Evolutionary conservation across 106 monocot species (phyloP).

Genomic region (Narthecium ossifragum): DNA sequence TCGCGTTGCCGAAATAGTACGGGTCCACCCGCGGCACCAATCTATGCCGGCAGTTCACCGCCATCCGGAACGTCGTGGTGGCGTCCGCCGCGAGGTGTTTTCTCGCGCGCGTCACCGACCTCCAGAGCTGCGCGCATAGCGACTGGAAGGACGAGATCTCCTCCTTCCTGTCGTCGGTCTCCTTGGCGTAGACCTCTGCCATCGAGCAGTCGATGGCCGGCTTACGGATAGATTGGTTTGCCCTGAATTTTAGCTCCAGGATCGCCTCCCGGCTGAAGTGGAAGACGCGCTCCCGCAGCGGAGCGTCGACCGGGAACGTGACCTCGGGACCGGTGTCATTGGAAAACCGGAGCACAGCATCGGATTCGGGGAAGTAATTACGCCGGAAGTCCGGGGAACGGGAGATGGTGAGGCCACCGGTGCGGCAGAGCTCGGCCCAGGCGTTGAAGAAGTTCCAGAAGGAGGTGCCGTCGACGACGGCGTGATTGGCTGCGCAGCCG

Average conservation of each 20-base stretch:
- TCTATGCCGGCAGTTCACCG: slow-evolving; percentile 83
- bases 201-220: background rate
- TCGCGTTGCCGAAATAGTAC: slow-evolving; percentile 89
- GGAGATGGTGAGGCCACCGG: slow-evolving; percentile 19
- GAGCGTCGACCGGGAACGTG: slow-evolving; percentile 44
- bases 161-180: slow-evolving; percentile 20
- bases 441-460: slow-evolving; percentile 94
- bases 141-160: slow-evolving; percentile 80
- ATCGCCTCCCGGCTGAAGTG: slow-evolving; percentile 47
- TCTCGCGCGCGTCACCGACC: slow-evolving; percentile 63
- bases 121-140: slow-evolving; percentile 78
- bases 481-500: slow-evolving; percentile 75
- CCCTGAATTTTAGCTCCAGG: slow-evolving; percentile 45
- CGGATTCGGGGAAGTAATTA: slow-evolving; percentile 64
- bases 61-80: slow-evolving; percentile 60
- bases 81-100: slow-evolving; percentile 23
- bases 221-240: slow-evolving; percentile 12
- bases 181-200: slow-evolving; percentile 34
- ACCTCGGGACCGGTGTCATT: slow-evolving; percentile 34
- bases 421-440: slow-evolving; percentile 77
- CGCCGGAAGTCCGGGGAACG: slow-evolving; percentile 51
- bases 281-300: slow-evolving; percentile 68
- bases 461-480: slow-evolving; percentile 83
- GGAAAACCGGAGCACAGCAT: slow-evolving; percentile 50
- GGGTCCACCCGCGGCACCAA: slow-evolving; percentile 42